Evolutionary conservation across 306 rosid species (phyloP).

Genomic region (Vigna nakashimae): DNA sequence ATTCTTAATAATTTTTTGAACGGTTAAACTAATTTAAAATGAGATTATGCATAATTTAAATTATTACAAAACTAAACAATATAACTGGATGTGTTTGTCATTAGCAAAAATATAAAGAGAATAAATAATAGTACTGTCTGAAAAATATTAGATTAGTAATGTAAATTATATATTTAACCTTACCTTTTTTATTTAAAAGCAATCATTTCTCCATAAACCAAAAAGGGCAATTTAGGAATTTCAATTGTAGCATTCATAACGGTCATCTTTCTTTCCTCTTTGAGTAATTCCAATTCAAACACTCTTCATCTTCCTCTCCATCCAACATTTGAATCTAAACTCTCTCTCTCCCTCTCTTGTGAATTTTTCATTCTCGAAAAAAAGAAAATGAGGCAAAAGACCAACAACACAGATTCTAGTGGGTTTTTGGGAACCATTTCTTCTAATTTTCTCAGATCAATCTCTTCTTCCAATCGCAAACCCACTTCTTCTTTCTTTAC

Average conservation of each 20-base stretch:
- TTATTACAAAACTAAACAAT: too few relatives aligned
- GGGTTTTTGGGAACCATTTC: constrained; percentile 70
- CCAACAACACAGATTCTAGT: constrained; percentile 45
- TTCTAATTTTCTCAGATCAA: constrained; percentile 70
- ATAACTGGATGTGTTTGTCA: too few relatives aligned
- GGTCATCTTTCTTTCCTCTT: background rate
- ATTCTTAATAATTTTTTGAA: too few relatives aligned
- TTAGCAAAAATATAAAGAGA: background rate
- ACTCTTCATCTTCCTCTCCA: constrained; percentile 18
- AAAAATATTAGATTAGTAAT: background rate
- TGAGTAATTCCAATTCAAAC: background rate
- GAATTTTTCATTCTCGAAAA: background rate
- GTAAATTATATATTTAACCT: too few relatives aligned
- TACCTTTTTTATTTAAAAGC: background rate
- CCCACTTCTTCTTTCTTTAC: constrained; percentile 25
- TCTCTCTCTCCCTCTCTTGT: constrained; percentile 24
- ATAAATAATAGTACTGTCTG: too few relatives aligned
- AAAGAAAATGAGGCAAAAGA: constrained; percentile 56
- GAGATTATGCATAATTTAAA: too few relatives aligned
- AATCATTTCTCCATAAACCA: background rate
- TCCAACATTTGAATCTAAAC: constrained; percentile 26
- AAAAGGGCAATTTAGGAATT: constrained; percentile 14
- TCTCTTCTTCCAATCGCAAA: constrained; percentile 67
- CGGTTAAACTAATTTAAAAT: too few relatives aligned
- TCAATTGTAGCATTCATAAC: background rate